Conservation (phyloP, 305 asterid genomes). For the Lippia alba region DNA sequence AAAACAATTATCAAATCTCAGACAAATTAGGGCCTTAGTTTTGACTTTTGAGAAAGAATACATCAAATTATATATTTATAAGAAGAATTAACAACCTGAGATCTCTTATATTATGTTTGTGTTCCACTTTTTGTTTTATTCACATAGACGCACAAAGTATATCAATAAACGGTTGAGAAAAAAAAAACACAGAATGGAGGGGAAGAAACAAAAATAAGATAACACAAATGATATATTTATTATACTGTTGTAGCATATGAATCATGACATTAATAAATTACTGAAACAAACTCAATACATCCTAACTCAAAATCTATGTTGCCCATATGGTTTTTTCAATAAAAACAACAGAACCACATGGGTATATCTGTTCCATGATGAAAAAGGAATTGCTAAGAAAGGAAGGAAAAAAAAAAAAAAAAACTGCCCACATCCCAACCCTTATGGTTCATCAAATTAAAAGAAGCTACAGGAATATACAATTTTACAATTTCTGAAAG, state of each 20-base stretch:
- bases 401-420: constrained; percentile 32
- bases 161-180: neutral
- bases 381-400: constrained; percentile 49
- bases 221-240: constrained; percentile 36
- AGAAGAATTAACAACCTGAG: too few relatives aligned
- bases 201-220: neutral
- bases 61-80: too few relatives aligned
- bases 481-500: constrained; percentile 61
- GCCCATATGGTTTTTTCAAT: constrained; percentile 74
- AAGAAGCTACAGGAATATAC: constrained; percentile 72
- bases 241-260: constrained; percentile 36
- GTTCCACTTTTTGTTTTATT: too few relatives aligned
- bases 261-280: constrained; percentile 33
- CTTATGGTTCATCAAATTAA: constrained; percentile 40
- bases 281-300: constrained; percentile 44
- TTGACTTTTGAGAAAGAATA: too few relatives aligned
- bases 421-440: constrained; percentile 50
- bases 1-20: too few relatives aligned
- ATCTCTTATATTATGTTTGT: too few relatives aligned
- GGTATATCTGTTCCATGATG: constrained; percentile 40
- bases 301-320: constrained; percentile 43
- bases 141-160: neutral
- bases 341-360: constrained; percentile 85
- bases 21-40: too few relatives aligned
- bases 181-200: neutral